Conservation (phyloP, 345 rosid genomes). For the Citrus mangshanensis region DNA sequence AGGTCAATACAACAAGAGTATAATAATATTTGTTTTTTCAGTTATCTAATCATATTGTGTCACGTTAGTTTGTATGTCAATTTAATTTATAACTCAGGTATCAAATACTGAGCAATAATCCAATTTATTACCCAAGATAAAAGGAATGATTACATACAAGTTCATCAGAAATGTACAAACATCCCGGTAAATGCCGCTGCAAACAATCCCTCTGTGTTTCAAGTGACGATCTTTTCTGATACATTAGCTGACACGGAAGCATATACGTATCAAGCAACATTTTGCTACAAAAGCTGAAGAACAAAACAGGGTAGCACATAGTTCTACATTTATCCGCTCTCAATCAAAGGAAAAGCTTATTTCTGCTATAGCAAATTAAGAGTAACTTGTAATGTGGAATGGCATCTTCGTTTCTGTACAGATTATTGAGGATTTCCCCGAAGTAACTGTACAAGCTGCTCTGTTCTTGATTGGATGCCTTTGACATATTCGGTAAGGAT, state of each 20-base stretch:
- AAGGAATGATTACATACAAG: neutral
- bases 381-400: neutral
- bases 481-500: conserved; percentile 66
- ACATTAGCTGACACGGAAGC: neutral
- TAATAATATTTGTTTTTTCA: too few relatives aligned
- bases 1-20: too few relatives aligned
- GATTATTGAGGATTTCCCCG: conserved; percentile 28
- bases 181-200: neutral
- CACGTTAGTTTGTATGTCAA: too few relatives aligned
- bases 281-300: neutral
- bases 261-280: neutral
- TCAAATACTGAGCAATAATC: too few relatives aligned
- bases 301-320: neutral
- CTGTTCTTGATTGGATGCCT: conserved; percentile 73
- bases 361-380: neutral
- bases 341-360: neutral
- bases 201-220: neutral
- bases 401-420: neutral
- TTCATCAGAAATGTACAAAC: neutral
- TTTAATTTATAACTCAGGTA: too few relatives aligned
- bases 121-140: neutral
- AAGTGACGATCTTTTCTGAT: neutral
- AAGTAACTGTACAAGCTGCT: conserved; percentile 55
- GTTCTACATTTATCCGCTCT: too few relatives aligned
- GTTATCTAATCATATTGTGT: too few relatives aligned